Evolutionary conservation across 345 rosid species (phyloP), one percentile per base, ranked within the genome.

Genomic region (Trapa bicornis): DNA sequence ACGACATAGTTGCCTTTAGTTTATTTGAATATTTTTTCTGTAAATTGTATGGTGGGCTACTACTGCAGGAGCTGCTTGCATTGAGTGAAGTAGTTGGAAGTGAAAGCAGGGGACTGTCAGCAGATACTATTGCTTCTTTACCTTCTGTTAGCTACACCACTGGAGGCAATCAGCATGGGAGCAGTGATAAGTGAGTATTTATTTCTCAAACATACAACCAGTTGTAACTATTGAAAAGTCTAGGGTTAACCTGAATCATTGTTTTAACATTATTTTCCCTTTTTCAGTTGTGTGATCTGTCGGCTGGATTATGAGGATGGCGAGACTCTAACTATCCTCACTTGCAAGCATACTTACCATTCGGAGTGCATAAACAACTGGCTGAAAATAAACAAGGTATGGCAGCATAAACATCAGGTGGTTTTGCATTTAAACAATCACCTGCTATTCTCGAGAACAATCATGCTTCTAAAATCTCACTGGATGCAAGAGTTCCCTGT

Each of bases 321-420:
- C 54, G 99, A 95, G 72, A 81, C 84, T 65, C 70, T 95, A 76
- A 88, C 87, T 14, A 54, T 84, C 62, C 99, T 95, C 72, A 80
- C 96, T 60, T 95, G 99, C 90, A 87, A 85, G 66, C 99, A 95
- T 75, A 82, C 96, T 0, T 95, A 95, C 76, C 99, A 95, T 74
- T 78, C 90, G 13, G 99, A 86, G 63, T 95, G 99, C 85, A 83
- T 95, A 76, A 86, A 86, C 68, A 80, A 89, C 77, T 95, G 99
- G 99, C 84, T 95, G 83, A 79, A 89, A 74, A 91, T 89, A 83
- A 95, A 91, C 78, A 91, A 84, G 97, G 99, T 84, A 73, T 14
- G 47, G 15, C 43, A 50, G 14, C 42, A 39, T 68, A 14, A 17
- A 6, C 3, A 33, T 65, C 43, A 48, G 32, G 11, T 37, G 17